A percentile compares a stretch with the other conserved stretches of the same genome.
These are phyloP conservation scores for Phaeodactylum tricornutum DNA, from an alignment of 108 stramenopile species.

Conservation along the genomic window DNA sequence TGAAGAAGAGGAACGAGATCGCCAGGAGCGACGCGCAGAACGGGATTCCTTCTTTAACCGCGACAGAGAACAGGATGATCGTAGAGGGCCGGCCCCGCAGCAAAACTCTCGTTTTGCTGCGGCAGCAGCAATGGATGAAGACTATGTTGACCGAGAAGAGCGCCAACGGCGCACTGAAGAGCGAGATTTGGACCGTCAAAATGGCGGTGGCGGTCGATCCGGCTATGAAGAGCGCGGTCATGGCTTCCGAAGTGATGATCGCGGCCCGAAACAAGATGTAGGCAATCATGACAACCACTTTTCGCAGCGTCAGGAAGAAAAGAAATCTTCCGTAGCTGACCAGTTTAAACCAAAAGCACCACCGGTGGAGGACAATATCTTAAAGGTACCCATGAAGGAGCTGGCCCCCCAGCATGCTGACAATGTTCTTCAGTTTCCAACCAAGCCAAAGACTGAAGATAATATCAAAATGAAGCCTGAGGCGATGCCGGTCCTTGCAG, in stretches of 20 bases:
- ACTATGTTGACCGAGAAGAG: constrained; percentile 19
- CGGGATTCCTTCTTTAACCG: constrained; percentile 18
- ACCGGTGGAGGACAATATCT: constrained; percentile 23
- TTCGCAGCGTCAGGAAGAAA: constrained; percentile 15
- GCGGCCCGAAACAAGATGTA: no score
- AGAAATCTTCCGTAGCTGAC: constrained; percentile 24
- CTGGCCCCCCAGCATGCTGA: constrained; percentile 23
- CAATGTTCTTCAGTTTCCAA: constrained; percentile 15
- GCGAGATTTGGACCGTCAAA: constrained; percentile 8
- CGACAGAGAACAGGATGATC: constrained; percentile 22
- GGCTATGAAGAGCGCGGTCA: constrained; percentile 26
- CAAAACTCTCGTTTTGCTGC: constrained; percentile 53
- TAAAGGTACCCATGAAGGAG: constrained; percentile 20
- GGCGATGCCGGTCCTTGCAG: constrained; percentile 23
- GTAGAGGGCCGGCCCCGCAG: constrained; percentile 41
- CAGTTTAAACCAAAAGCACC: constrained; percentile 37
- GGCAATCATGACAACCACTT: no score
- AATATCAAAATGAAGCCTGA: constrained; percentile 24
- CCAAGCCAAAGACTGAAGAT: constrained; percentile 33
- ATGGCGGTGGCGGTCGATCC: constrained; percentile 16
- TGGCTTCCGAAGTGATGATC: constrained; percentile 26
- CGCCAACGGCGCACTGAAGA: constrained; percentile 8
- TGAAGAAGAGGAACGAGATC: constrained; percentile 19
- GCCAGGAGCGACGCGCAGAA: constrained; percentile 10
- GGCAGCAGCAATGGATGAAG: constrained; percentile 32